Base-by-base conservation (phyloP, 1,284 basidiomycete genomes). In the Ceratobasidium sp. region DNA sequence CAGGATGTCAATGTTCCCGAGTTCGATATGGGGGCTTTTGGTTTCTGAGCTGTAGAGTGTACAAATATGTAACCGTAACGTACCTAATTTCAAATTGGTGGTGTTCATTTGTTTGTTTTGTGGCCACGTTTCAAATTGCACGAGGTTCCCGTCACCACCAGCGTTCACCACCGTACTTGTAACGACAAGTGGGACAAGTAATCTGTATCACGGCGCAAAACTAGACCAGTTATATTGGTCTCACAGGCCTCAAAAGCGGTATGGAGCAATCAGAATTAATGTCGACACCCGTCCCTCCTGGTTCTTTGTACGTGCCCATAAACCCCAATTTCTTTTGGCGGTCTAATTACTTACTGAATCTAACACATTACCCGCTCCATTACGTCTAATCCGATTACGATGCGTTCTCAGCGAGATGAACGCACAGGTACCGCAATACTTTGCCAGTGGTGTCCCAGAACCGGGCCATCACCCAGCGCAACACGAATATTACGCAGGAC, bases 1-100 rank as follows among this genome's bases (percentile, higher is more conserved):
- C 87, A 90, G 73, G 88, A 93, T 76, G 84, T 91, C 30, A 82
- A 89, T 74, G 88, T 93, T 56, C 89, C 91, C 5, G 93, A 94
- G 76, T 91, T 94, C 75, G 85, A 91, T 76, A 92, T 95, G 86
- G 82, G 80, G 76, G 83, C 85, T n/a, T 93, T 90, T 75, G 84
- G 80, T 72, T 81, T 69, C 53, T 71, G 59, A 67, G 49, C 16
- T 19, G 8, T 8, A 8, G 8, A n/a, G 6, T 46, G 42, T 46
- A 21, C 14, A 46, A 46, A n/a, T 4, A 46, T 57, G 56, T 21
- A 57, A 57, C 33, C 27, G 19, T 60, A 21, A 39, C 11, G 6
- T 19, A 46, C 9, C 4, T 36, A 36, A 36, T 36, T 36, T 36
- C 33, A 36, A 36, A 52, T 21, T 27, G n/a, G n/a, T n/a, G n/a